phyloP scores from a whole-genome alignment of 176 grass and related monocot species.

The Puccinellia tenuiflora region DNA sequence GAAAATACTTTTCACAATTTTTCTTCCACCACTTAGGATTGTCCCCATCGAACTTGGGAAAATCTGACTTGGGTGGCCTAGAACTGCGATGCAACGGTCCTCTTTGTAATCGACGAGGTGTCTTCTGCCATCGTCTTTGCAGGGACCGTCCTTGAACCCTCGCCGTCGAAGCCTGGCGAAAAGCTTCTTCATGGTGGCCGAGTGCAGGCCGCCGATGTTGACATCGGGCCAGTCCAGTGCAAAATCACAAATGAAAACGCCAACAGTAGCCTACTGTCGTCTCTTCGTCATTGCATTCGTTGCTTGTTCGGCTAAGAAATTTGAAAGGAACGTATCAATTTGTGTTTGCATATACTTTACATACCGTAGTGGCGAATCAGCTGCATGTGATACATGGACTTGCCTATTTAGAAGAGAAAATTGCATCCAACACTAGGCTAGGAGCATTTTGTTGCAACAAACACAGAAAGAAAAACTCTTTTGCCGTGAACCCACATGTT shows the following conservation, averaged over 20 bases:
- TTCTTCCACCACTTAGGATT: no score
- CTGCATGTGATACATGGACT: no score
- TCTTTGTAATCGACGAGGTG: not conserved
- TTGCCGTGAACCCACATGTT: no score
- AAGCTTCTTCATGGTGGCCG: not conserved
- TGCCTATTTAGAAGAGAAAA: no score
- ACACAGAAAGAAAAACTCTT: no score
- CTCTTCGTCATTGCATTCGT: not conserved
- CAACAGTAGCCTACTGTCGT: not conserved
- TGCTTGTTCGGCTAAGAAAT: not conserved
- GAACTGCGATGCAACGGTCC: no score
- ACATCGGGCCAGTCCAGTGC: not conserved
- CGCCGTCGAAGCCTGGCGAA: not conserved
- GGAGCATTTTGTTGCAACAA: no score
- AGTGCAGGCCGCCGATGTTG: not conserved
- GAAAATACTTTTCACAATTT: no score
- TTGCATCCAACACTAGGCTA: no score
- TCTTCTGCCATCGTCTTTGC: not conserved
- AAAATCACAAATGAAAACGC: not conserved
- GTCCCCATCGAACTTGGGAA: no score
- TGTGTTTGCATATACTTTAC: not conserved
- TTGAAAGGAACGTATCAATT: not conserved
- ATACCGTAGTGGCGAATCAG: no score
- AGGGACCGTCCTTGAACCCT: not conserved
- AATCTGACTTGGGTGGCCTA: no score